Evolutionary conservation across 2,329 filamentous ascomycete genomes (phyloP), one percentile per base, ranked within the genome.

Genomic region (Leptographium flavum): DNA sequence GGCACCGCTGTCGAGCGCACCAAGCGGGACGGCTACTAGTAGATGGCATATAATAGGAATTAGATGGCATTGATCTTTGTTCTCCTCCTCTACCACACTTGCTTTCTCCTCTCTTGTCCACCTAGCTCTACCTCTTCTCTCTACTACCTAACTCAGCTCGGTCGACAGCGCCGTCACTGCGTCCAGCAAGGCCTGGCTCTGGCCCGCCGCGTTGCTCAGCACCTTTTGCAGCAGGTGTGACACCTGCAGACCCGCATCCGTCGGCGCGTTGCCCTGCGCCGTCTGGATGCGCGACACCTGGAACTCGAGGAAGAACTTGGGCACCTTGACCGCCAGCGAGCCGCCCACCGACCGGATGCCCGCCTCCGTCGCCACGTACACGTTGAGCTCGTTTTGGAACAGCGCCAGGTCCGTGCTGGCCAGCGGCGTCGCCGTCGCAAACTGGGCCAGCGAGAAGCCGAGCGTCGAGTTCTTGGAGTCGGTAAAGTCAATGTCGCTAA

Each of bases 261-360:
- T 61, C 2, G 73, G 73, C 36, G 67, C 57, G 43, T 68, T 70
- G 0, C 75, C 74, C 60, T 77, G 71, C 0, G 75, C 75, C 0
- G 73, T 74, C 58, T 73, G 64, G 51, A 79, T 77, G 21, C 74
- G 63, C 35, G 69, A 68, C 30, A 78, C 66, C 59, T 79, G 75
- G 57, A 76, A 71, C 48, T 68, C 61, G 36, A 79, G 56, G 57
- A 79, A 79, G 67, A 79, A 79, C 59, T 79, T 79, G 49, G 75
- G 75, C 5, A 73, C 70, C 59, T 79, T 78, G 59, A 79, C 71
- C 2, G 64, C 69, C 17, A 79, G 60, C 45, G 55, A 65, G 2
- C 74, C 74, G 10, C 65, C 69, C 7, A 68, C 66, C 21, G 68
- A 72, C 19, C 74, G 63, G 41, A 79, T 62, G 1, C 72, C 75